Evolutionary conservation across 1,139 yeast genomes (phyloP).

Genomic region (Hansenula sp.): DNA sequence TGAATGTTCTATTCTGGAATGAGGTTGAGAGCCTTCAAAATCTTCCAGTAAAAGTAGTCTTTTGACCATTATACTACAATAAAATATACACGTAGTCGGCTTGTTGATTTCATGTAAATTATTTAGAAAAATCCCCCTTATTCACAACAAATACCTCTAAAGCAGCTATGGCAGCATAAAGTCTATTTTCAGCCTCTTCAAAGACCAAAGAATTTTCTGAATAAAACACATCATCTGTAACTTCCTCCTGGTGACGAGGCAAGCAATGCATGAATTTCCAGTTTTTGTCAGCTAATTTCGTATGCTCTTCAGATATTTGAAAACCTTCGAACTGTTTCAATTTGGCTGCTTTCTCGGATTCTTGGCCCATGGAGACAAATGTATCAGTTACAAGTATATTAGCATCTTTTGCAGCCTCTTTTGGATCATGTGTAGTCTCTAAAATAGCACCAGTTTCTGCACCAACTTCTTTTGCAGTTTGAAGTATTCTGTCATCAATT

Average conservation of each 20-base stretch:
- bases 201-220: slow-evolving; percentile 81
- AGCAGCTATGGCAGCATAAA: slow-evolving; percentile 94
- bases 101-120: too few relatives aligned
- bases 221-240: slow-evolving; percentile 87
- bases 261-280: slow-evolving; percentile 97
- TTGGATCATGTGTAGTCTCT: slow-evolving; percentile 69
- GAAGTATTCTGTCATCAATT: slow-evolving; percentile 53
- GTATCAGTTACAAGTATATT: slow-evolving; percentile 93
- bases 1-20: slow-evolving; percentile 18
- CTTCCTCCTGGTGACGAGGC: slow-evolving; percentile 94
- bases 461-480: slow-evolving; percentile 51
- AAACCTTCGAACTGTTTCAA: slow-evolving; percentile 80
- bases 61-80: slow-evolving; percentile 1
- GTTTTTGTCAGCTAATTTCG: slow-evolving; percentile 50
- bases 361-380: slow-evolving; percentile 98
- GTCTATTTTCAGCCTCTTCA: slow-evolving; percentile 92
- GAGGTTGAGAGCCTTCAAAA: slow-evolving; percentile 8
- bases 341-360: slow-evolving; percentile 65
- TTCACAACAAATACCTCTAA: slow-evolving; percentile 85
- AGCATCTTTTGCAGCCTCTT: slow-evolving; percentile 65
- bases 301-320: slow-evolving; percentile 71
- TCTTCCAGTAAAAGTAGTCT: slow-evolving; percentile 13
- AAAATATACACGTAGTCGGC: neutral
- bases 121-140: slow-evolving; percentile 51
- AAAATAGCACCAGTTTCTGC: slow-evolving; percentile 49